These are phyloP conservation scores for Schizophyllum commune DNA, from an alignment of 1,284 basidiomycete species.

Conservation along the genomic window DNA sequence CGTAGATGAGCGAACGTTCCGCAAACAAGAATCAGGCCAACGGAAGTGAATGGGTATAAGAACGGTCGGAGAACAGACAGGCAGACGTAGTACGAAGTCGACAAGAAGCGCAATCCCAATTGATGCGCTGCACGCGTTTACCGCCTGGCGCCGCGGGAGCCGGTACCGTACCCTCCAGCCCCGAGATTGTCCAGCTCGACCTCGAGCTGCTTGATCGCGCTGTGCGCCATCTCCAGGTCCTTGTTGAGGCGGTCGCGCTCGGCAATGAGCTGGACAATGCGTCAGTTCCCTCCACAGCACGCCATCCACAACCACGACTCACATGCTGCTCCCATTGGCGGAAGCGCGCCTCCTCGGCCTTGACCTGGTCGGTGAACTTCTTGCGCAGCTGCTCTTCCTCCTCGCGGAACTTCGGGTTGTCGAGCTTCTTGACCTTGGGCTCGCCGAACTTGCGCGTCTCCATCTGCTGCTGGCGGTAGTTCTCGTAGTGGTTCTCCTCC, in stretches of 20 bases:
- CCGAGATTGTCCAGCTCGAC: constrained; percentile 85
- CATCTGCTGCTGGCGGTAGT: constrained; percentile 98
- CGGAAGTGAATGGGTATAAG: not conserved
- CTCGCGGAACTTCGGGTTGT: constrained; percentile 99
- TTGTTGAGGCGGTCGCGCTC: constrained; percentile 97
- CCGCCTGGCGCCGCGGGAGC: constrained; percentile 46
- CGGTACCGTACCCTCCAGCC: constrained; percentile 74
- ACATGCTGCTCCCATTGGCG: constrained; percentile 99
- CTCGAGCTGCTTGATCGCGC: constrained; percentile 86
- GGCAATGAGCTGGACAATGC: constrained; percentile 70
- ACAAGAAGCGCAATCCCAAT: not conserved
- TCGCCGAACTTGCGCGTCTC: constrained; percentile 99
- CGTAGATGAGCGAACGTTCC: not conserved
- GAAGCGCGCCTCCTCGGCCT: constrained; percentile 96
- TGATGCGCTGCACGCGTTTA: not conserved
- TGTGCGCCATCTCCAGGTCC: constrained; percentile 88
- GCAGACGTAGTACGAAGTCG: not conserved
- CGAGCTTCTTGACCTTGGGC: constrained; percentile 96
- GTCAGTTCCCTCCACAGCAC: constrained; percentile 12
- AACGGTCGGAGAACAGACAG: not conserved
- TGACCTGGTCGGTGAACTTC: constrained; percentile 99
- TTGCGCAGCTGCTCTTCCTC: constrained; percentile 96
- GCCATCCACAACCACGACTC: constrained; percentile 24
- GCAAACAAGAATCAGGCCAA: not conserved
- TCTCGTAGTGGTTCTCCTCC: constrained; percentile 96